phyloP scores from a whole-genome alignment of 345 rosid genomes.

The Viola odorata region DNA sequence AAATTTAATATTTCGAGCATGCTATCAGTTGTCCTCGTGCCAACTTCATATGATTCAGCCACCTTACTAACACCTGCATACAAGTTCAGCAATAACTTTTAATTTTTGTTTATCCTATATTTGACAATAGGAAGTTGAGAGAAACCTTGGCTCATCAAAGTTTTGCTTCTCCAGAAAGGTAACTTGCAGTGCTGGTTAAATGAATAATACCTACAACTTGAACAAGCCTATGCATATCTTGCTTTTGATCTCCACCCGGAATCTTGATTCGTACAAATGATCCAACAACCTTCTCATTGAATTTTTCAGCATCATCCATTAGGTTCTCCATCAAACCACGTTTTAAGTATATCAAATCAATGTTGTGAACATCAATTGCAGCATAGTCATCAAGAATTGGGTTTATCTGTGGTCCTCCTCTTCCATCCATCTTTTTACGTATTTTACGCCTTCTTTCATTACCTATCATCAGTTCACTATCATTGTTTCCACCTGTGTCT shows the following conservation, averaged over 20 bases:
- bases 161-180: slow-evolving; percentile 8
- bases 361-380: slow-evolving; percentile 79
- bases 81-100: slow-evolving; percentile 13
- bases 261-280: slow-evolving; percentile 76
- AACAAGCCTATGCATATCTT: slow-evolving; percentile 75
- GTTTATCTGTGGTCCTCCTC: slow-evolving; percentile 28
- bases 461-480: slow-evolving; percentile 18
- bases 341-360: slow-evolving; percentile 63
- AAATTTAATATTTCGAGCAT: slow-evolving; percentile 70
- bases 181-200: slow-evolving; percentile 15
- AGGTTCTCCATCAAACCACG: slow-evolving; percentile 63
- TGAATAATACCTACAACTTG: slow-evolving; percentile 69
- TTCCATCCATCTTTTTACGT: slow-evolving; percentile 47
- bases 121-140: neutral
- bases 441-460: slow-evolving; percentile 49
- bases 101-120: neutral
- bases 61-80: slow-evolving; percentile 60
- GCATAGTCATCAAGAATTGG: slow-evolving; percentile 56
- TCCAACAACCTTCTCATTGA: slow-evolving; percentile 76
- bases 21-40: slow-evolving; percentile 45
- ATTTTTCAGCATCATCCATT: slow-evolving; percentile 55
- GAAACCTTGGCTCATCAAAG: neutral
- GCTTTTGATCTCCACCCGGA: slow-evolving; percentile 58
- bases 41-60: slow-evolving; percentile 57
- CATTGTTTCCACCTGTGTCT: slow-evolving; percentile 29